phyloP scores from a whole-genome alignment of 1,284 basidiomycete species.

The Amylostereum chailletii region DNA sequence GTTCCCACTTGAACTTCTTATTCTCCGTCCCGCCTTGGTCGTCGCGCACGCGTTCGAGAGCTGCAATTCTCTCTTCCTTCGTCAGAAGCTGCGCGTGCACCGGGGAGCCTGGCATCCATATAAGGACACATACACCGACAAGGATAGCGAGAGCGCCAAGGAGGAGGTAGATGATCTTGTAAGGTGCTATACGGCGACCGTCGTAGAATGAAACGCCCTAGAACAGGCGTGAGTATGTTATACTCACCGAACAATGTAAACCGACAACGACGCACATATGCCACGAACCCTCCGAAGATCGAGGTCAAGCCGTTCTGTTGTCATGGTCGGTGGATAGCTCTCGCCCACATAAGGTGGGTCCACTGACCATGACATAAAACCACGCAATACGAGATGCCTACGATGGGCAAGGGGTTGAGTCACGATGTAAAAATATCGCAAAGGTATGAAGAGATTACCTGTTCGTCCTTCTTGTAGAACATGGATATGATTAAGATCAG shows the following conservation, averaged over 20 bases:
- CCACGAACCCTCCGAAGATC: conserved; percentile 60
- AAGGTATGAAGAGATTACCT: conserved; percentile 25
- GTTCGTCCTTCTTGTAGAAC: conserved; percentile 66
- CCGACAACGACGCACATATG: conserved; percentile 33
- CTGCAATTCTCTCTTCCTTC: conserved; percentile 52
- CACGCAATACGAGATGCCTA: conserved; percentile 52
- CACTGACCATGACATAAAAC: conserved; percentile 58
- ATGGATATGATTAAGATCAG: conserved; percentile 57
- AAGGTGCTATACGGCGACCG: conserved; percentile 38
- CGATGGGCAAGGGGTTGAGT: background rate
- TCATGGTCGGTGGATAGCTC: background rate
- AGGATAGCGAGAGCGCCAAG: conserved; percentile 54
- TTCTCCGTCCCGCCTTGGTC: conserved; percentile 60
- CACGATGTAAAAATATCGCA: conserved; percentile 1
- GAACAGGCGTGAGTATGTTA: background rate
- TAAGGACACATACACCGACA: conserved; percentile 45
- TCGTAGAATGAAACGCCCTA: conserved; percentile 52
- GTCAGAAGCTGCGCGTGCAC: conserved; percentile 50
- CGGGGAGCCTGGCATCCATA: conserved; percentile 62
- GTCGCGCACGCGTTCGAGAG: conserved; percentile 57
- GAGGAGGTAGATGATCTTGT: conserved; percentile 55
- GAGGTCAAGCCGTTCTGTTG: conserved; percentile 49
- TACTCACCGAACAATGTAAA: conserved; percentile 1
- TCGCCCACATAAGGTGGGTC: background rate
- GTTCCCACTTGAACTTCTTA: conserved; percentile 50